Base-by-base conservation (phyloP, 495 filamentous ascomycete species). In the Astrocystis sublimbata region DNA sequence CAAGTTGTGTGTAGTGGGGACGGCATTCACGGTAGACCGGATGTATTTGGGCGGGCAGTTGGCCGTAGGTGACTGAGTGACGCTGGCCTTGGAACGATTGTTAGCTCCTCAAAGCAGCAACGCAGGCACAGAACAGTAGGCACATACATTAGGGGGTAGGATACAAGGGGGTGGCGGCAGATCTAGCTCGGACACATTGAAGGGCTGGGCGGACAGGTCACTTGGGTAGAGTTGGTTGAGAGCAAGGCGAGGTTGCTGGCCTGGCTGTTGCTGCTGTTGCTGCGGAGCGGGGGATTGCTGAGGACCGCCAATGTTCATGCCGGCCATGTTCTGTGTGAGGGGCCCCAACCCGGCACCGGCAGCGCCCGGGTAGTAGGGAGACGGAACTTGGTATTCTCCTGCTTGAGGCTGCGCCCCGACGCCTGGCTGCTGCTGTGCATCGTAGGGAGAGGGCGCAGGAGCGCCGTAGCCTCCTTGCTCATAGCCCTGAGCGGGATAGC, bases 31-130 rank as follows among this genome's bases (percentile, higher is more conserved):
- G 6, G 94, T 98, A 0, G 94, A 97, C 41, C 94, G 91, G 70
- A 98, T 89, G 71, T 96, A 98, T 82, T 96, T 96, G 17, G 94
- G 84, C 30, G 89, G 85, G 76, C 92, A 96, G 77, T 98, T 98
- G 46, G 96, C 87, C 75, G 91, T 83, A 30, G 93, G 92, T 8
- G 92, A 97, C 41, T 92, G 90, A 43, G 92, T 97, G 56, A 96
- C 91, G 70, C 92, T 94, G 35, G 91, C 87, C 92, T 97, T 71
- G 43, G 60, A 33, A 58, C 41, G 61, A 78, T 55, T 78, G 76
- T 71, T 65, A 77, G 64, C 49, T 42, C 36, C 17, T n/a, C 12
- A 31, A 3, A 21, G 26, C 36, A 53, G 28, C 35, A 41, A 36
- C 35, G 26, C 28, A 4, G 38, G 8, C 19, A 53, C 19, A 26